Base-by-base conservation (phyloP, 345 rosid species). In the Salix arbutifolia region DNA sequence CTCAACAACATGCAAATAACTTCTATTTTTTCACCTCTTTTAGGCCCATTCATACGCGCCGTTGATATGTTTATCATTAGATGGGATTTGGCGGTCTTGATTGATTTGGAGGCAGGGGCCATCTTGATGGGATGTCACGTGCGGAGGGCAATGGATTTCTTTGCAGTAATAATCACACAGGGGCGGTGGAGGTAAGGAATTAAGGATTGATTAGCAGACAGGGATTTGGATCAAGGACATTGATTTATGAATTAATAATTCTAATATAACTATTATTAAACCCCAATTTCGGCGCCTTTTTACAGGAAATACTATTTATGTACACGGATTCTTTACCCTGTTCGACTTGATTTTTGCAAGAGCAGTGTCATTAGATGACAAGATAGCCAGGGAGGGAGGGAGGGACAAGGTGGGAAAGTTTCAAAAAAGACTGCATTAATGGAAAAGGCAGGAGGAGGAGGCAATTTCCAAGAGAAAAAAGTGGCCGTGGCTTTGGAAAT, bases 121-220 rank as follows among this genome's bases (percentile, higher is more conserved):
- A 42, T 42, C 46, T 11, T 42, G 62, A 28, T 35, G 71, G 9
- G 44, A 46, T 66, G 67, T 69, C 76, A 74, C 67, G 80, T 73
- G 83, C 50, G 72, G 19, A 65, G 17, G 40, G 16, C 13, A 33
- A 67, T 25, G 37, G 50, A 37, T 62, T 72, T 66, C 56, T 30
- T 13, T 2, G 60, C 58, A 58, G 78, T 60, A 73, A 74, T 73
- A 18, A 73, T 76, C 68, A 64, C 26, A 8, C 26, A 8, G 67
- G 35, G 78, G 78, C 13, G 78, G 72, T 67, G 66, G 72, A 67
- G 26, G 35, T 16, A 35, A 50, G 37, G 52, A 67, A 5, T 33
- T 33, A 33, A 33, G 35, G 35, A 33, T 35, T 4, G 50, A 58
- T 9, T 30, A 71, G 26, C 9, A 44, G 66, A 23, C 42, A 23